Evolutionary conservation across 169 alveolate species (phyloP), one percentile per base, ranked within the genome.

Genomic region (Neospora caninum): DNA sequence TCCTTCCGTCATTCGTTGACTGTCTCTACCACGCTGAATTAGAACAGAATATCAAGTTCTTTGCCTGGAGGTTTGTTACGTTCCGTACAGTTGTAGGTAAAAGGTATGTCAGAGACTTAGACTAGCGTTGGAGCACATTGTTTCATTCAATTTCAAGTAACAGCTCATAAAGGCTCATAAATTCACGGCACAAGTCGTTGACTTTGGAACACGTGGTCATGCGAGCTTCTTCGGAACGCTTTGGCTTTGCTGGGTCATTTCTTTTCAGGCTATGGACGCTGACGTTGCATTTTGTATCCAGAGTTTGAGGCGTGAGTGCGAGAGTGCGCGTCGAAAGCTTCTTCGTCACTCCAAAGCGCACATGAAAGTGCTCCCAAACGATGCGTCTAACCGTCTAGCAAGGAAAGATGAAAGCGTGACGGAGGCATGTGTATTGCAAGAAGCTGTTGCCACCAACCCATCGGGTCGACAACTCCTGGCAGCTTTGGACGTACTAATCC

Each of bases 271-370:
- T 4, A 82, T 82, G 89, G 89, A 82, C 41, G 89, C 89, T 4
- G 89, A 82, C 64, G 89, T 82, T 9, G 89, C 89, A 2, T 82
- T 42, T 34, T 82, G 89, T 49, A 39, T 82, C 41, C 89, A 82
- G 41, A 38, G 41, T 22, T 16, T 82, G 64, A 38, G 89, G 67
- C n/a, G 89, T 10, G 43, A 41, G 89, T 82, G 89, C 31, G 89
- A 82, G 39, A 39, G 41, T 31, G 89, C 89, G 20, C 89, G 89
- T 31, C 49, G 42, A 36, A 31, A n/a, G 84, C 49, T 36, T n/a
- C 25, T n/a, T 31, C 49, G 84, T 1, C 38, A 73, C 20, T 73
- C 27, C 84, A 13, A 73, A 31, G 41, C 84, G 13, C 73, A n/a
- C 27, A 34, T 13, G n/a, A 20, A 9, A 73, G 84, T n/a, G n/a